These are phyloP conservation scores for Podospora pseudocomata DNA, from an alignment of 495 filamentous ascomycete species.

Conservation along the genomic window DNA sequence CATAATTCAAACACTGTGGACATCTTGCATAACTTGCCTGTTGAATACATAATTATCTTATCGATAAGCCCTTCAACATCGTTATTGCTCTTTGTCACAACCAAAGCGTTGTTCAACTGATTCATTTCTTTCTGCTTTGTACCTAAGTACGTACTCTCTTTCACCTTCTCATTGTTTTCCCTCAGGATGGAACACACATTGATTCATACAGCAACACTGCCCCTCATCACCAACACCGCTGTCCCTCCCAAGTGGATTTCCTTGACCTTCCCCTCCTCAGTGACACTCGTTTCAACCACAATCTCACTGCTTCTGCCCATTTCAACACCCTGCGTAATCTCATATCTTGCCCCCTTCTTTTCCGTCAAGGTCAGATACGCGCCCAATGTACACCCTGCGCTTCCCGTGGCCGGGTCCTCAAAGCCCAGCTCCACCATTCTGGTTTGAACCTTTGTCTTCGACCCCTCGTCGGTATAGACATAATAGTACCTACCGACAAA, in stretches of 20 bases:
- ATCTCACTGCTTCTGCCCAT: conserved; percentile 67
- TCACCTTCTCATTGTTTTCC: no score
- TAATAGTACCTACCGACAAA: conserved; percentile 58
- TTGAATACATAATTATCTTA: background rate
- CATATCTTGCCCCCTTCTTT: conserved; percentile 39
- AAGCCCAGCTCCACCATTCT: conserved; percentile 56
- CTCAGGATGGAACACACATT: no score
- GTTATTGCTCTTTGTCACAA: background rate
- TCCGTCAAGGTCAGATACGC: conserved; percentile 52
- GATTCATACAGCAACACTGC: conserved; percentile 29
- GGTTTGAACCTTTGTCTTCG: conserved; percentile 25
- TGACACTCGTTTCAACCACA: conserved; percentile 41
- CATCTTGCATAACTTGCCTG: background rate
- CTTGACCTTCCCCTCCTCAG: conserved; percentile 40
- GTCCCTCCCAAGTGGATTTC: conserved; percentile 53
- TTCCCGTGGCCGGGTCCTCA: conserved; percentile 70
- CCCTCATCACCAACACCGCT: conserved; percentile 58
- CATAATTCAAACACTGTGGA: no score
- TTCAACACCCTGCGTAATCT: conserved; percentile 70
- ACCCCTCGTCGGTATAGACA: conserved; percentile 33
- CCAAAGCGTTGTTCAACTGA: no score
- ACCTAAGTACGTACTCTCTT: no score
- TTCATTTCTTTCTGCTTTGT: background rate
- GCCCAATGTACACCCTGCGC: conserved; percentile 55
- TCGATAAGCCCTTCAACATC: background rate